Conservation (phyloP, 345 rosid genomes). For the Bretschneidera sinensis region DNA sequence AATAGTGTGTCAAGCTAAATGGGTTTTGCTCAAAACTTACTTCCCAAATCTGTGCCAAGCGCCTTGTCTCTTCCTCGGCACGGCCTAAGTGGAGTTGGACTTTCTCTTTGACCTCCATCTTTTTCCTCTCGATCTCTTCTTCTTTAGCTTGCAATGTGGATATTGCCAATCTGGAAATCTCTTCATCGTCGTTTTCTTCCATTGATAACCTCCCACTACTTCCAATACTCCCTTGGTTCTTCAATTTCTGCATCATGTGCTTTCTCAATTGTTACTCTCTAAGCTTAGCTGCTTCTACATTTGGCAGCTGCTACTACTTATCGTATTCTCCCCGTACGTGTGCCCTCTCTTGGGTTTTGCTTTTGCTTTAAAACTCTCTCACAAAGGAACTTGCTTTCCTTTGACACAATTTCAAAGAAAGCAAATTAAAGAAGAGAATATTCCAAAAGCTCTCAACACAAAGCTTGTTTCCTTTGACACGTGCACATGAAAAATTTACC, state of each 20-base stretch:
- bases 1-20: not conserved
- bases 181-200: slow-evolving; percentile 55
- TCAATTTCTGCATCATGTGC: slow-evolving; percentile 15
- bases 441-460: too few species aligned
- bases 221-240: slow-evolving; percentile 19
- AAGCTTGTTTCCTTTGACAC: too few species aligned
- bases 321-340: not conserved
- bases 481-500: too few species aligned
- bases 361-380: slow-evolving; percentile 33
- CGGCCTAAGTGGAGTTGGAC: slow-evolving; percentile 61
- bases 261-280: not conserved
- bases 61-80: slow-evolving; percentile 73
- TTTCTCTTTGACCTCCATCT: slow-evolving; percentile 56
- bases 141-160: slow-evolving; percentile 63
- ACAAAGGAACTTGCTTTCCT: slow-evolving; percentile 29
- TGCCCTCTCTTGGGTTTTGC: slow-evolving; percentile 22
- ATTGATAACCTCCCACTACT: slow-evolving; percentile 38
- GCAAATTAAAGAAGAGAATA: too few species aligned
- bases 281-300: too few species aligned
- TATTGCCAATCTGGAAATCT: slow-evolving; percentile 45
- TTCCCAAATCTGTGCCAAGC: slow-evolving; percentile 64
- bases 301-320: not conserved
- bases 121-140: slow-evolving; percentile 82
- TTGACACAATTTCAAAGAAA: slow-evolving; percentile 27
- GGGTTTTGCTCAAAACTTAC: slow-evolving; percentile 29